Evolutionary conservation across 1,139 yeast species (phyloP), one percentile per base, ranked within the genome.

Genomic region (Debaryomyces subglobosus): DNA sequence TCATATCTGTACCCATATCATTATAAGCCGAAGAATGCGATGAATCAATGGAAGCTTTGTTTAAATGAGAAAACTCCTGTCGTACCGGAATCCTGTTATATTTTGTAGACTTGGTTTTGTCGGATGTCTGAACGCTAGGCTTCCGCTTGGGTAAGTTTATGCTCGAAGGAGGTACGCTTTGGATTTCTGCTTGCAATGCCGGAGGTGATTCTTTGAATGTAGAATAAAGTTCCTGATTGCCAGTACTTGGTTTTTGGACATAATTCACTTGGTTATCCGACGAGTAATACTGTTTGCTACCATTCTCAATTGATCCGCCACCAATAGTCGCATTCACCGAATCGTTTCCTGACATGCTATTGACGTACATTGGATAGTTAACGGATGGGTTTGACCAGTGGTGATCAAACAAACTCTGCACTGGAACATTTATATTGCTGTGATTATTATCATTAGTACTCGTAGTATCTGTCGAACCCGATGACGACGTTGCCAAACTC

Each of bases 121-220:
- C 33, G 13, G 43, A 30, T 29, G 18, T 20, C 9, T 40, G 43
- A 4, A 40, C 36, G 13, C 43, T 40, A 9, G 34, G 29, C 20
- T 40, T 40, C n/a, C 43, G 43, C 43, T 40, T 40, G 16, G 43
- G 43, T 13, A 40, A 40, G 36, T 35, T 40, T n/a, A 32, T 27
- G 13, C n/a, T 40, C 13, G 36, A 18, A 20, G 20, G 32, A 18
- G 43, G 33, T 12, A 30, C 10, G 15, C 33, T 40, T 10, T 30
- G 13, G 5, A 32, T 32, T 12, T 29, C 43, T 10, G 32, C n/a
- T 8, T 18, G 27, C 13, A 40, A 18, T 5, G 35, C 5, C 13
- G 37, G 27, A 3, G 43, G 18, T 15, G 34, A 40, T 21, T 29
- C 36, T 24, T 30, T 12, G 36, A 29, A 30, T 20, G 43, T 15